A percentile compares a stretch with the other conserved stretches of the same genome.
Evolutionary conservation across 148 eudicot species (phyloP).

Genomic region (Talinum fruticosum): DNA sequence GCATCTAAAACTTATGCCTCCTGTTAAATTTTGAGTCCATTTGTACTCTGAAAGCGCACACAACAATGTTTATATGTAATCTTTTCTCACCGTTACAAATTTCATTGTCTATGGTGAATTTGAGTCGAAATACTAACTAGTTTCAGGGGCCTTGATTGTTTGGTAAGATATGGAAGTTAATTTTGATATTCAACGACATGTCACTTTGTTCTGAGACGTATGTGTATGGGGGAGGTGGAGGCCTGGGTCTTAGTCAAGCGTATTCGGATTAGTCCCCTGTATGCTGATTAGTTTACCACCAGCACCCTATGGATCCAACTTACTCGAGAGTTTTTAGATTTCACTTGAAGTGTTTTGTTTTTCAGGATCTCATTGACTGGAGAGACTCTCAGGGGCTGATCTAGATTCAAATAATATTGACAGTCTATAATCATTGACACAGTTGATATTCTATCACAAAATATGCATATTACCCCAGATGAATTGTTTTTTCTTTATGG

Average conservation of each 20-base stretch:
- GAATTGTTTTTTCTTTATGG: background rate
- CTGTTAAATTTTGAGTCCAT: slow-evolving; percentile 13
- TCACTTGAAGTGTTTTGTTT: background rate
- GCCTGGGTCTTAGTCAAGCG: background rate
- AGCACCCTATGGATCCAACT: background rate
- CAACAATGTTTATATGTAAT: background rate
- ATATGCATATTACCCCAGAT: background rate
- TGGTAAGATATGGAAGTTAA: background rate
- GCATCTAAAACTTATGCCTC: background rate
- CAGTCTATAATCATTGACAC: background rate
- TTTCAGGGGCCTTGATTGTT: too few species aligned
- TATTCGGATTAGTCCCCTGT: too few species aligned
- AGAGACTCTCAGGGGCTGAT: background rate
- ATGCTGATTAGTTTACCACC: background rate
- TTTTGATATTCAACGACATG: background rate
- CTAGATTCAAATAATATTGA: background rate
- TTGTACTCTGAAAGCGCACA: background rate
- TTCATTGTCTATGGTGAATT: background rate
- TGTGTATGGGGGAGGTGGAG: background rate
- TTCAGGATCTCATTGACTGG: background rate
- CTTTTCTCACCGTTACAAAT: background rate
- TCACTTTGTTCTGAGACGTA: background rate
- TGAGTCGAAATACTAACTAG: background rate
- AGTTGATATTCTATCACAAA: background rate
- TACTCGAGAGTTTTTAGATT: background rate